Conservation (phyloP, 2,329 filamentous ascomycete genomes). For the Alternaria sp. region DNA sequence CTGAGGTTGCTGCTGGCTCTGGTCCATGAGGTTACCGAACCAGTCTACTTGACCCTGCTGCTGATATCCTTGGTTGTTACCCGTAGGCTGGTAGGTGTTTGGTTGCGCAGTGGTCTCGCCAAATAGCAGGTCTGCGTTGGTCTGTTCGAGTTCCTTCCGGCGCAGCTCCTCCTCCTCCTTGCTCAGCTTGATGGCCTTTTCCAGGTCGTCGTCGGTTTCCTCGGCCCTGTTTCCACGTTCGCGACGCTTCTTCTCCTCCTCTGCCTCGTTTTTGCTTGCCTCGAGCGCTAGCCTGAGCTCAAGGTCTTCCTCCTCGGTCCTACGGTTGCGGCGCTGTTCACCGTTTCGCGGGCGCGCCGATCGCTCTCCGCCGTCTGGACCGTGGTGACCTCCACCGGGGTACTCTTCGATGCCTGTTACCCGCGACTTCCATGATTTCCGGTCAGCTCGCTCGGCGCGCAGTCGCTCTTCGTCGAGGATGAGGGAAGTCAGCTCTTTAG, state of each 20-base stretch:
- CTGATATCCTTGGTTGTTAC: conserved; percentile 96
- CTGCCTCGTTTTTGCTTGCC: conserved; percentile 93
- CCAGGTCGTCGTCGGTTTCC: conserved; percentile 82
- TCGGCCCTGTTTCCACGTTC: conserved; percentile 57
- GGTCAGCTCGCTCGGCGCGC: conserved; percentile 86
- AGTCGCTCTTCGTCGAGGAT: conserved; percentile 94
- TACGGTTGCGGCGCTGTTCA: conserved; percentile 52
- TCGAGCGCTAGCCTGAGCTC: conserved; percentile 92
- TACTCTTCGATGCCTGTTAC: conserved; percentile 93
- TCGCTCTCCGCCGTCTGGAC: conserved; percentile 48
- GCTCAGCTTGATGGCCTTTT: conserved; percentile 93
- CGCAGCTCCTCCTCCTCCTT: conserved; percentile 92
- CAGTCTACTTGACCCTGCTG: conserved; percentile 96
- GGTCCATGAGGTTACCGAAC: conserved; percentile 93
- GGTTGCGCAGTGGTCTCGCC: conserved; percentile 74
- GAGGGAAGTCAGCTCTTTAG: conserved; percentile 92
- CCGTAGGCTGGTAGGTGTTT: conserved; percentile 79
- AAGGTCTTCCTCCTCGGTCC: conserved; percentile 81
- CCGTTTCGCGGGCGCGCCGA: conserved; percentile 51
- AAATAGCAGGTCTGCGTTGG: conserved; percentile 86
- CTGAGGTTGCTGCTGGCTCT: conserved; percentile 67
- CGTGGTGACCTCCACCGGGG: conserved; percentile 52
- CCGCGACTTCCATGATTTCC: conserved; percentile 95
- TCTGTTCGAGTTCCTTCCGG: conserved; percentile 84
- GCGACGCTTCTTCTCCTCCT: conserved; percentile 83